Conservation (phyloP, 2,329 filamentous ascomycete genomes). For the Aspergillus chevalieri region DNA sequence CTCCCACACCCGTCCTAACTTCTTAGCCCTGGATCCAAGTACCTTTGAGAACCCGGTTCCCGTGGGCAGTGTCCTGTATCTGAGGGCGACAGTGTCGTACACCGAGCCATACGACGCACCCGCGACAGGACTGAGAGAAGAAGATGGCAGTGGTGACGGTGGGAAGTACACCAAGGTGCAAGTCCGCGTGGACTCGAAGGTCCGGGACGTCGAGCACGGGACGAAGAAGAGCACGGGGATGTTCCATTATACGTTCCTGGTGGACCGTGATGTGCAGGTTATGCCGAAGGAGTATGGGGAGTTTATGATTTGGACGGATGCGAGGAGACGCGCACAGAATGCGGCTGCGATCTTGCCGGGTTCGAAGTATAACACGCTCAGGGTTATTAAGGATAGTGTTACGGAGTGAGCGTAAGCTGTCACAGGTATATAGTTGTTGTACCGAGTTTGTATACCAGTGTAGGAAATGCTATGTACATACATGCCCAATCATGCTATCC, state of each 20-base stretch:
- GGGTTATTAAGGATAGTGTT: constrained; percentile 31
- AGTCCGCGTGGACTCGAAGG: constrained; percentile 65
- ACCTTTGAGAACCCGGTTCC: constrained; percentile 71
- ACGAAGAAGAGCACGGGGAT: constrained; percentile 63
- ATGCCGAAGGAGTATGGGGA: constrained; percentile 60
- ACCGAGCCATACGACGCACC: constrained; percentile 50
- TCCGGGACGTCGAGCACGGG: constrained; percentile 65
- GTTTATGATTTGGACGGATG: constrained; percentile 61
- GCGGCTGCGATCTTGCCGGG: constrained; percentile 40
- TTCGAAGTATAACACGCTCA: constrained; percentile 28
- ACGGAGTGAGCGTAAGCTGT: constrained; percentile 30
- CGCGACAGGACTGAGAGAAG: constrained; percentile 8
- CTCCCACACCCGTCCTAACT: constrained; percentile 62
- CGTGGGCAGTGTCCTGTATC: constrained; percentile 66
- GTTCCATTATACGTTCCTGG: constrained; percentile 69
- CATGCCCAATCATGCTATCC: no score
- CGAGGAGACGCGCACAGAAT: constrained; percentile 50
- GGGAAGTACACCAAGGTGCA: constrained; percentile 57
- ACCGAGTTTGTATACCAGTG: no score
- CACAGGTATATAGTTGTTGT: no score
- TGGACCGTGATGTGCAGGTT: constrained; percentile 59
- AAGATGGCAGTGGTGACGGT: constrained; percentile 39
- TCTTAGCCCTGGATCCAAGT: constrained; percentile 65
- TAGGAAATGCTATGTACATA: no score
- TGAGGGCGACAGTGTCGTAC: constrained; percentile 66